Evolutionary conservation across 1,139 yeast genomes (phyloP), one percentile per base, ranked within the genome.

Genomic region (Tardiomyces depauwii): DNA sequence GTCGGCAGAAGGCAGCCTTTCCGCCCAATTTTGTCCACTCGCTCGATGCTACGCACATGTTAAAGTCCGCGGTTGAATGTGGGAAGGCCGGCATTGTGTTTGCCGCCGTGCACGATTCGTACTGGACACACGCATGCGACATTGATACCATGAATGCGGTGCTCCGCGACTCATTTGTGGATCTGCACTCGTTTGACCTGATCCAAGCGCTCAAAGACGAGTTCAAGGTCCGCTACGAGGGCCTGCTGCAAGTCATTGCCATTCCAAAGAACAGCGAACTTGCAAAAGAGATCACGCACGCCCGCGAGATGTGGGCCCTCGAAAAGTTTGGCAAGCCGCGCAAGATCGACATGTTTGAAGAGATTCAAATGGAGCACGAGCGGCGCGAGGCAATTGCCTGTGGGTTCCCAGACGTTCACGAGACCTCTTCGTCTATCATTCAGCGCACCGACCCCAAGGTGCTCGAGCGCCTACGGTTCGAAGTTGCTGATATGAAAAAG

Each of bases 21-120:
- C 96, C 99, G 18, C 98, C 99, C 38, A 91, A 91, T 63, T 91
- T 77, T 61, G 86, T 91, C 47, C 99, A 91, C 61, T 89, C 97
- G 0, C 72, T 91, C 52, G 99, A 91, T 70, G 97, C 98, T 0
- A 83, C 96, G 0, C 98, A 91, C 61, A 91, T 91, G 98, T 71
- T 91, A 48, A 70, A 89, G 74, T 83, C 96, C 11, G 94, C 97
- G 0, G 71, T 78, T 43, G 79, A 78, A 21, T 88, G 96, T 64
- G 78, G 82, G n/a, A 72, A 77, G 42, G 61, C 63, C 3, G 78
- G 76, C 0, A 64, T 91, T 46, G 71, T 79, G n/a, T 91, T 93
- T 71, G 96, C 98, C 0, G 82, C 97, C 0, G 99, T 91, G 32
- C 99, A 91, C 65, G 99, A 91, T 64, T 89, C 97, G 1, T 91